Conservation (phyloP, 306 rosid species). For the Cucurbita argyrosperma region DNA sequence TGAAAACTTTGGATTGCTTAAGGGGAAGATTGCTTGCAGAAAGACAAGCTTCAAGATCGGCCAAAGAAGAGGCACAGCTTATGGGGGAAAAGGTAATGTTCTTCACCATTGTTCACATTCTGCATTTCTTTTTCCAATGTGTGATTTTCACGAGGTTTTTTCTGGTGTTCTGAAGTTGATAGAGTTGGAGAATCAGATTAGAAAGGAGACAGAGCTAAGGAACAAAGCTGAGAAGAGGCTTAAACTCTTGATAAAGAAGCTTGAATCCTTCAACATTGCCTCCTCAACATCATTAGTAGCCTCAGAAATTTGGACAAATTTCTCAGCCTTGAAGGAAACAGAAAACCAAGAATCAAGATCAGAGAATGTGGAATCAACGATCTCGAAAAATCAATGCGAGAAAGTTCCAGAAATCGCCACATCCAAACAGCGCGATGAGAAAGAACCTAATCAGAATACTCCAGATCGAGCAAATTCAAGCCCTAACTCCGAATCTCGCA, state of each 20-base stretch:
- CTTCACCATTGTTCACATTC: neutral
- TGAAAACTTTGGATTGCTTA: slow-evolving; percentile 53
- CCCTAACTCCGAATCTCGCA: neutral
- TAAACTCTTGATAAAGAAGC: slow-evolving; percentile 35
- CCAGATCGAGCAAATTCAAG: neutral
- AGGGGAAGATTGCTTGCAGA: slow-evolving; percentile 88
- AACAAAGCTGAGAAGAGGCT: slow-evolving; percentile 69
- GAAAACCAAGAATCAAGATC: slow-evolving; percentile 19
- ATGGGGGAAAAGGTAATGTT: slow-evolving; percentile 44
- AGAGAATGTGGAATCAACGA: slow-evolving; percentile 6
- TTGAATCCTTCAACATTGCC: slow-evolving; percentile 30
- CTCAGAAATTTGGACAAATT: slow-evolving; percentile 16
- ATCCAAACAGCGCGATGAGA: neutral
- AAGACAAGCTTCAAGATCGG: slow-evolving; percentile 72
- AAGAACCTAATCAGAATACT: neutral
- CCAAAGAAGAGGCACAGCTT: slow-evolving; percentile 44
- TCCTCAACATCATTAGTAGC: slow-evolving; percentile 14
- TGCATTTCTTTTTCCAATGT: neutral
- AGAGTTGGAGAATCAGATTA: slow-evolving; percentile 46
- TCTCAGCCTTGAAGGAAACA: slow-evolving; percentile 21
- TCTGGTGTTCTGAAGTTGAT: slow-evolving; percentile 28
- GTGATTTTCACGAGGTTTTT: neutral
- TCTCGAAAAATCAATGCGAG: neutral
- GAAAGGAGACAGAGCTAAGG: slow-evolving; percentile 49
- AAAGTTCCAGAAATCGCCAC: neutral